phyloP scores from a whole-genome alignment of 208 protist species.

The Entamoeba invadens region DNA sequence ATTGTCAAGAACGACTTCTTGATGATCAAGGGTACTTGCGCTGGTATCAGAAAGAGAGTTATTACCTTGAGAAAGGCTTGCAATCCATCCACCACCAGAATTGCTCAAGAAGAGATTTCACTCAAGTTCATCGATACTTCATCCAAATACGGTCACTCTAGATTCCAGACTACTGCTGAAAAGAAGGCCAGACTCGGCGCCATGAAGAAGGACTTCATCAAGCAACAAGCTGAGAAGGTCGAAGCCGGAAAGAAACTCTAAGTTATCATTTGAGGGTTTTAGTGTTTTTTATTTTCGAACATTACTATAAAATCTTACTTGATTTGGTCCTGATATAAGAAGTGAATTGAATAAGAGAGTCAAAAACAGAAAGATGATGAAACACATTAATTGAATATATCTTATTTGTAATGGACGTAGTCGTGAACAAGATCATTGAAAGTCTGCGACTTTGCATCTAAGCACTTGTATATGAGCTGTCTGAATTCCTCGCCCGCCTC shows the following conservation, averaged over 20 bases:
- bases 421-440: neutral
- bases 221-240: neutral
- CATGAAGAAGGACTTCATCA: neutral
- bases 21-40: slow-evolving; percentile 72
- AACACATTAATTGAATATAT: too few species aligned
- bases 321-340: too few species aligned
- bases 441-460: neutral
- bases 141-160: slow-evolving; percentile 91
- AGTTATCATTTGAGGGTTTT: neutral
- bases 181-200: slow-evolving; percentile 48
- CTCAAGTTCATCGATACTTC: slow-evolving; percentile 98
- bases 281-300: neutral
- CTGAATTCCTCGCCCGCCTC: neutral
- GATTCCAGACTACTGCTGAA: slow-evolving; percentile 93
- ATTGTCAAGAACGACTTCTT: slow-evolving; percentile 81
- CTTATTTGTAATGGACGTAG: neutral
- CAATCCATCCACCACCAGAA: slow-evolving; percentile 55
- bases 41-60: slow-evolving; percentile 66
- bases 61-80: slow-evolving; percentile 90
- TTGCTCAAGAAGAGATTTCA: slow-evolving; percentile 65
- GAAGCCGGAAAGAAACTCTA: neutral
- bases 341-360: too few species aligned
- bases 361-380: too few species aligned
- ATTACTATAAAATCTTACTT: too few species aligned
- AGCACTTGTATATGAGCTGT: neutral